Base-by-base conservation (phyloP, 805 yeast genomes). In the Myxozyma lipomycoides region DNA sequence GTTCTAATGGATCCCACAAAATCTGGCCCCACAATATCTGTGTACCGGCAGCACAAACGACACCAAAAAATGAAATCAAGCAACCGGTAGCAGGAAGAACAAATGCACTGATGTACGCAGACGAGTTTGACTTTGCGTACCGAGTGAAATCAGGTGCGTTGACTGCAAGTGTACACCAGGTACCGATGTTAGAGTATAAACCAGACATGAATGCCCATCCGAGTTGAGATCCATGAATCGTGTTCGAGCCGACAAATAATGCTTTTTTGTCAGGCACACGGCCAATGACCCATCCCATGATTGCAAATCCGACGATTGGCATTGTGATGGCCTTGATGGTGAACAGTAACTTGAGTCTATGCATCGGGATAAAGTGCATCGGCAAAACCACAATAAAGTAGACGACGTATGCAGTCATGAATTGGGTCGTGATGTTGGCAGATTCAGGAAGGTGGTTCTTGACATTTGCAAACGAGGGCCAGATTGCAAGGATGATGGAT, bases 211-310 rank as follows among this genome's bases (percentile, higher is more conserved):
- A 44, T 4, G 55, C 46, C 56, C 56, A 51, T 26, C 79, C 88
- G 58, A 82, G 78, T 2, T 69, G 84, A 10, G 81, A 70, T 4
- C 56, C 56, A 22, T 48, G 49, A 12, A 43, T 49, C n/a, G 49
- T 39, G 39, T 73, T 71, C 5, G 84, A 39, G 17, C n/a, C 36
- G 43, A 43, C 43, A 19, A 51, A 58, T 79, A 78, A 96, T 95
- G 87, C 37, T 85, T 75, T 58, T 87, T 72, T 64, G 86, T 86
- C 0, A 81, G 86, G 57, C 93, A 95, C 1, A 93, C 95, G 52
- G 83, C 71, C 3, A 0, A 72, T 68, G 55, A 81, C 78, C 96
- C 96, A 89, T 35, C 86, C 75, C 58, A 89, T 71, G 64, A 88
- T 87, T 0, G 82, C 86, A 95, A 95, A 48, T 84, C 84, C 43